phyloP scores from a whole-genome alignment of 2,329 filamentous ascomycete genomes.

The Geosmithia morbida region DNA sequence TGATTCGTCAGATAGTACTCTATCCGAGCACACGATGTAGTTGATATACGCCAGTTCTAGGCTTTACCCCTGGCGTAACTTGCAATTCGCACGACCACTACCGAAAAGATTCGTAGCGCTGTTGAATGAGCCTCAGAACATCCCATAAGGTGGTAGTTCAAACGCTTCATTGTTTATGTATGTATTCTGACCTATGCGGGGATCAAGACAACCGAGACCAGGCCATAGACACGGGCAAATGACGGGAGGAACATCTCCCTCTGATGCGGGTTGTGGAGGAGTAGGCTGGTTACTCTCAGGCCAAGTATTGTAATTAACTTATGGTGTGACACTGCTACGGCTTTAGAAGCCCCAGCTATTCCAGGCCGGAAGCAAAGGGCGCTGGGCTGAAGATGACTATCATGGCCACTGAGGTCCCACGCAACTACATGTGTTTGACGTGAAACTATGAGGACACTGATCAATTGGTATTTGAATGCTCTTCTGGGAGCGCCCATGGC shows the following conservation, averaged over 20 bases:
- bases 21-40: neutral
- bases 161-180: constrained; percentile 8
- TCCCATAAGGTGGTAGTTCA: constrained; percentile 6
- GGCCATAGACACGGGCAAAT: constrained; percentile 11
- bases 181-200: constrained; percentile 9
- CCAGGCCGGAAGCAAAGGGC: constrained; percentile 11
- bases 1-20: neutral
- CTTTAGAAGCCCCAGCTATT: constrained; percentile 10
- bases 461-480: no score
- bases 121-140: constrained; percentile 6
- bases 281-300: constrained; percentile 9
- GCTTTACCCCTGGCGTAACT: neutral
- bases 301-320: constrained; percentile 9
- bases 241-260: constrained; percentile 13
- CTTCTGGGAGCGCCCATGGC: neutral
- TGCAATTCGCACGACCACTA: neutral
- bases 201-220: constrained; percentile 8
- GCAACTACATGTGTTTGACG: constrained; percentile 1
- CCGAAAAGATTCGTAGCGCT: neutral
- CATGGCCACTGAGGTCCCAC: constrained; percentile 3
- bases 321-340: constrained; percentile 9
- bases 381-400: constrained; percentile 7
- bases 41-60: neutral
- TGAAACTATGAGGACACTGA: neutral
- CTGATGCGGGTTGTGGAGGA: constrained; percentile 8